Evolutionary conservation across 257 asterid genomes (phyloP).

Genomic region (Handroanthus guayacan): DNA sequence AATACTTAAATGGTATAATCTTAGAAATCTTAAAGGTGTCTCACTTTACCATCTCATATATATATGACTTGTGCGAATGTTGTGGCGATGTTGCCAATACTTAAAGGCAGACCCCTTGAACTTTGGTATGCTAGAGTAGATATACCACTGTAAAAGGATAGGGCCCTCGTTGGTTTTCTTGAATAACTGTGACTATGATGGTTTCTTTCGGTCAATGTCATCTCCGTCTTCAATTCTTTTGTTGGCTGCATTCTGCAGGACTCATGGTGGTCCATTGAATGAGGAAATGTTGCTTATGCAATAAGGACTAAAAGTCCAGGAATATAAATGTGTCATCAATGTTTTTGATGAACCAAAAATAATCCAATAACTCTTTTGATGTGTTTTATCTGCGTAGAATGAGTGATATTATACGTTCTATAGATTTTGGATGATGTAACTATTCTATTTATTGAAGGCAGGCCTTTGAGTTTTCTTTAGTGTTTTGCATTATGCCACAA

Average conservation of each 20-base stretch:
- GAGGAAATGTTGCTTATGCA: constrained; percentile 9
- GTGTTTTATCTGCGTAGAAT: constrained; percentile 1
- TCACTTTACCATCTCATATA: too few relatives aligned
- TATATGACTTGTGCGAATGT: not conserved
- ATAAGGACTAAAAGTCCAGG: not conserved
- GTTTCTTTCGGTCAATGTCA: not conserved
- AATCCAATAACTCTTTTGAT: not conserved
- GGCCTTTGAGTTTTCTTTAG: not conserved
- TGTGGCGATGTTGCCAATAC: not conserved
- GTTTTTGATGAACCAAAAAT: not conserved
- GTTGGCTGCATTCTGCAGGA: not conserved
- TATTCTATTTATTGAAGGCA: constrained; percentile 14
- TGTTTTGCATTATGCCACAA: constrained; percentile 2
- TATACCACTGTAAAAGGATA: not conserved
- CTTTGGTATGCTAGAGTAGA: not conserved
- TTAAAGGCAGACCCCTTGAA: not conserved
- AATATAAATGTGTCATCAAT: not conserved
- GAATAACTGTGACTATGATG: not conserved
- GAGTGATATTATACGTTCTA: not conserved
- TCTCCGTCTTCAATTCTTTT: not conserved
- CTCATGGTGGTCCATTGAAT: not conserved
- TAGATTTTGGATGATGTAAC: not conserved
- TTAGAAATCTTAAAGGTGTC: too few relatives aligned
- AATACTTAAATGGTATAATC: too few relatives aligned
- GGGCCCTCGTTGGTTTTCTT: not conserved